Conservation (phyloP, 106 monocot genomes). For the Phalaenopsis equestris region DNA sequence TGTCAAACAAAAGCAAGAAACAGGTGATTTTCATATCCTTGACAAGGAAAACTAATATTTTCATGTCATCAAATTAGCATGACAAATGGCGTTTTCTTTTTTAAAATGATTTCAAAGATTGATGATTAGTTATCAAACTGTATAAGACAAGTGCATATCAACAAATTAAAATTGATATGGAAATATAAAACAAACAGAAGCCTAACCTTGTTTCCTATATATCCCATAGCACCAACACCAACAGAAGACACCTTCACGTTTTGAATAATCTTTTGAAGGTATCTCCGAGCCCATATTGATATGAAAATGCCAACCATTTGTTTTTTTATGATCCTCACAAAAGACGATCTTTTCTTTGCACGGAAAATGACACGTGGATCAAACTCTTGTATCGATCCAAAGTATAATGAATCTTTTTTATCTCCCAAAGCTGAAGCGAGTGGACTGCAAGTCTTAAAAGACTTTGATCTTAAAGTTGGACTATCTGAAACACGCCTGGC, state of each 20-base stretch:
- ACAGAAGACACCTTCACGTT: constrained; percentile 91
- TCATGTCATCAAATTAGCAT: no score
- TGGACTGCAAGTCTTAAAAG: constrained; percentile 38
- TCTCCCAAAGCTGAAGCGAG: constrained; percentile 19
- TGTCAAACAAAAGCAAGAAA: no score
- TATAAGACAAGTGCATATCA: no score
- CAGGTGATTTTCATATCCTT: no score
- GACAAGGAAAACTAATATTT: no score
- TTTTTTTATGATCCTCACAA: constrained; percentile 81
- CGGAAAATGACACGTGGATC: constrained; percentile 10
- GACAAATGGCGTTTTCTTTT: no score
- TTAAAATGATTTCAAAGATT: no score
- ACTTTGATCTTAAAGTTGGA: constrained; percentile 34
- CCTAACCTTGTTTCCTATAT: constrained; percentile 91
- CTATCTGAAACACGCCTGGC: constrained; percentile 12
- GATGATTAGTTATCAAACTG: no score
- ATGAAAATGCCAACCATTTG: constrained; percentile 90
- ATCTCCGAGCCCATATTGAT: constrained; percentile 72
- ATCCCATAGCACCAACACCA: constrained; percentile 95
- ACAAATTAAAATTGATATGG: background rate
- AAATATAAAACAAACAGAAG: background rate
- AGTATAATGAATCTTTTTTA: constrained; percentile 1
- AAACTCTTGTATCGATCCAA: constrained; percentile 18
- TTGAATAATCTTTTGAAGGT: constrained; percentile 62
- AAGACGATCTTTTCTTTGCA: constrained; percentile 42